phyloP scores from a whole-genome alignment of 2,329 filamentous ascomycete species.

The Ophiocordyceps unilateralis region DNA sequence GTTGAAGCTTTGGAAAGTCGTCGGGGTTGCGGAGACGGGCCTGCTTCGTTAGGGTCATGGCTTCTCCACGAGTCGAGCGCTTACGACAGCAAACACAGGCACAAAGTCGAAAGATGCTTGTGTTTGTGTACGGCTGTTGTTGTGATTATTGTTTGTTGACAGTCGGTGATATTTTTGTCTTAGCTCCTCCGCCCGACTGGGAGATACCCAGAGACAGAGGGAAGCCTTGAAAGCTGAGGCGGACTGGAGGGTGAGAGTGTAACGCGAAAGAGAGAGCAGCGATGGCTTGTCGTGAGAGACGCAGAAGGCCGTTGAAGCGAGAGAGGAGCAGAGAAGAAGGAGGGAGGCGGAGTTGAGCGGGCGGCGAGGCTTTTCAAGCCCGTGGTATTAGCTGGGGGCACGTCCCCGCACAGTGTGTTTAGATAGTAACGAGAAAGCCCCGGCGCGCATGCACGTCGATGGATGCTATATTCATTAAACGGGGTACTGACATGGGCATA shows the following conservation, averaged over 20 bases:
- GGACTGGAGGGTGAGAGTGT: too few relatives aligned
- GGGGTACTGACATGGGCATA: background rate
- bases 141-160: too few relatives aligned
- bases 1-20: slow-evolving; percentile 65
- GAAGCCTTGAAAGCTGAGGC: background rate
- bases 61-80: slow-evolving; percentile 20
- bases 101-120: slow-evolving; percentile 9
- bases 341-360: background rate
- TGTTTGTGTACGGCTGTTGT: slow-evolving; percentile 7
- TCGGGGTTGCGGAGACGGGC: slow-evolving; percentile 42
- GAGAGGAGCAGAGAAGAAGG: background rate
- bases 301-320: background rate
- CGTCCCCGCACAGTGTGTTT: background rate
- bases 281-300: background rate
- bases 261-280: too few relatives aligned
- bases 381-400: background rate
- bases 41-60: slow-evolving; percentile 35
- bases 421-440: too few relatives aligned
- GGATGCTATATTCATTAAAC: background rate
- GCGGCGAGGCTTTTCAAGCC: background rate
- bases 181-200: background rate
- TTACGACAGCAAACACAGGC: slow-evolving; percentile 27
- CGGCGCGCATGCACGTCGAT: background rate
- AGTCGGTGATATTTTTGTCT: background rate
- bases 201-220: background rate